A percentile compares a stretch with the other conserved stretches of the same genome.
phyloP scores from a whole-genome alignment of 1,284 basidiomycete genomes.

The Puccinia hordei region DNA sequence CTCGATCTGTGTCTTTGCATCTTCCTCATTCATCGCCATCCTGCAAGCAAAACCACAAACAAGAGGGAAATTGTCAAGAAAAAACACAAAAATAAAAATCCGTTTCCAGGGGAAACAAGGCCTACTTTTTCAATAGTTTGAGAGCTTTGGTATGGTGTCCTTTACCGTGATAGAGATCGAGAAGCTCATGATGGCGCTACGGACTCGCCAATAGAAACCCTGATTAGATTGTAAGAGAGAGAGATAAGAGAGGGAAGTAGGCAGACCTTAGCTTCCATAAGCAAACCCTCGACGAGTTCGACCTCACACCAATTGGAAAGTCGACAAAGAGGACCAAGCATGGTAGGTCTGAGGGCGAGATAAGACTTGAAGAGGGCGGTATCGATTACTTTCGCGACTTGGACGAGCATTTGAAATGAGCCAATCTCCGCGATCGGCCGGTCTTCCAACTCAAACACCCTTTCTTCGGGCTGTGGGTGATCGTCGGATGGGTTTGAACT shows the following conservation, averaged over 20 bases:
- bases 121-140: conserved; percentile 75
- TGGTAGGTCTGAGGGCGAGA: conserved; percentile 75
- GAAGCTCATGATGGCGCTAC: conserved; percentile 86
- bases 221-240: conserved; percentile 48
- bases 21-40: conserved; percentile 75
- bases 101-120: conserved; percentile 41
- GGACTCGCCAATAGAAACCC: not conserved
- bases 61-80: conserved; percentile 14
- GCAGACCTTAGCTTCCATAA: conserved; percentile 75
- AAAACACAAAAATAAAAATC: conserved; percentile 4
- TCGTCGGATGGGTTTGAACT: conserved; percentile 60
- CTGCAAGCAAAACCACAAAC: conserved; percentile 63
- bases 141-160: conserved; percentile 92
- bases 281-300: conserved; percentile 84
- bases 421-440: conserved; percentile 69
- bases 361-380: conserved; percentile 95
- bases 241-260: not conserved
- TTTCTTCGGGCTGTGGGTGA: conserved; percentile 64
- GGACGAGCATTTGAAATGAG: conserved; percentile 73
- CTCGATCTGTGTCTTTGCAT: conserved; percentile 74
- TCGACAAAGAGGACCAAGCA: conserved; percentile 85
- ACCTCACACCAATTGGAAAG: conserved; percentile 97
- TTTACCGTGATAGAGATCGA: conserved; percentile 89
- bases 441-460: conserved; percentile 73
- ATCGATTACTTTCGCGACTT: conserved; percentile 89